These are phyloP conservation scores for Tolypocladium amazonense DNA, from an alignment of 2,329 filamentous ascomycete genomes.

Conservation along the genomic window DNA sequence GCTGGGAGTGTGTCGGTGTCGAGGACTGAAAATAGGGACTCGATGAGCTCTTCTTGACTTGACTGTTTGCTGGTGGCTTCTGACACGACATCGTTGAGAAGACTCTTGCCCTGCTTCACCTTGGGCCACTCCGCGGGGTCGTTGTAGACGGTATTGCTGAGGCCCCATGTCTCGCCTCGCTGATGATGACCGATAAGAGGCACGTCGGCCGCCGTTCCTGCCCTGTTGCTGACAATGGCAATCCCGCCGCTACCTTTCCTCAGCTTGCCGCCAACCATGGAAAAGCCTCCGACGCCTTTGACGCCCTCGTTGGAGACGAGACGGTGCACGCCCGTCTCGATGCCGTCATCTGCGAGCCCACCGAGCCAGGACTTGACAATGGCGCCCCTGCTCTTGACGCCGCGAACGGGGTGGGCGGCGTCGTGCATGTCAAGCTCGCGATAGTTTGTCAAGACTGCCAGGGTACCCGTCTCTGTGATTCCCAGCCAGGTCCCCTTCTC, in stretches of 20 bases:
- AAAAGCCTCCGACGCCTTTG: slow-evolving; percentile 55
- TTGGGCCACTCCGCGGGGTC: slow-evolving; percentile 50
- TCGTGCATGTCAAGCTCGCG: slow-evolving; percentile 43
- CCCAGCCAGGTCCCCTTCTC: slow-evolving; percentile 59
- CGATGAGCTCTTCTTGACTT: slow-evolving; percentile 37
- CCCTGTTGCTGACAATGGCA: slow-evolving; percentile 53
- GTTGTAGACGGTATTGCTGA: slow-evolving; percentile 52
- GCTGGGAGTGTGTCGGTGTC: slow-evolving; percentile 45
- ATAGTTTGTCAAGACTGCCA: slow-evolving; percentile 59
- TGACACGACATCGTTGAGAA: slow-evolving; percentile 32
- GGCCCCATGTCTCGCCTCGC: slow-evolving; percentile 41
- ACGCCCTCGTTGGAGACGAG: slow-evolving; percentile 42
- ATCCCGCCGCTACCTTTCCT: slow-evolving; percentile 36
- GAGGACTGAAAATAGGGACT: slow-evolving; percentile 42
- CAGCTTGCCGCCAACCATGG: slow-evolving; percentile 54
- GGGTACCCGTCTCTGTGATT: slow-evolving; percentile 45
- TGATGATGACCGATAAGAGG: slow-evolving; percentile 45
- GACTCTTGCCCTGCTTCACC: slow-evolving; percentile 38
- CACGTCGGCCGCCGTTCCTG: slow-evolving; percentile 39
- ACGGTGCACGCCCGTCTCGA: slow-evolving; percentile 38
- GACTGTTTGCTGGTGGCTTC: slow-evolving; percentile 24
- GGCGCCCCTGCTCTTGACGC: slow-evolving; percentile 46
- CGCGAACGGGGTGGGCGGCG: slow-evolving; percentile 40
- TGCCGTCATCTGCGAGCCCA: slow-evolving; percentile 33
- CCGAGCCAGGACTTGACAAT: slow-evolving; percentile 55